These are phyloP conservation scores for Camillea tinctor DNA, from an alignment of 2,329 filamentous ascomycete genomes.

Conservation along the genomic window DNA sequence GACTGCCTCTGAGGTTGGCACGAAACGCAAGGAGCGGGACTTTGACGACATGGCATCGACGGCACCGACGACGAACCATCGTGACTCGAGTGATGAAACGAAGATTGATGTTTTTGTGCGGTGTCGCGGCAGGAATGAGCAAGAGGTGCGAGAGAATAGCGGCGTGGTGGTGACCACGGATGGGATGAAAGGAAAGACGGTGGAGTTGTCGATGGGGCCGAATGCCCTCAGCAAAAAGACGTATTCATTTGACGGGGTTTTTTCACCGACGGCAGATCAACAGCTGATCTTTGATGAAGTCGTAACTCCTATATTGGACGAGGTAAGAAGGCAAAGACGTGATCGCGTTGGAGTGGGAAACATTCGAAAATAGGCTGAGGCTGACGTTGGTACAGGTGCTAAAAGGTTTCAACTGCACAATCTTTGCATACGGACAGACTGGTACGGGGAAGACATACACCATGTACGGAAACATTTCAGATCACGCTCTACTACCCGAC, in stretches of 20 bases:
- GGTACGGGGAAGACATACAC: constrained; percentile 99
- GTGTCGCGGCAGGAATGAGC: constrained; percentile 87
- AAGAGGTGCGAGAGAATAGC: constrained; percentile 92
- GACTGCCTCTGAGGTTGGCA: constrained; percentile 53
- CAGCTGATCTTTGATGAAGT: constrained; percentile 93
- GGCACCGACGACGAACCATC: no score
- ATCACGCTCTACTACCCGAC: constrained; percentile 87
- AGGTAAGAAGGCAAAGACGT: no score
- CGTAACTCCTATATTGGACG: constrained; percentile 85
- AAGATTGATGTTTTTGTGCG: constrained; percentile 98
- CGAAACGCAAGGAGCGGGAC: constrained; percentile 85
- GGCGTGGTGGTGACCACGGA: constrained; percentile 87
- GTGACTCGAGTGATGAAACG: constrained; percentile 85
- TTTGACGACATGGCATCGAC: constrained; percentile 69
- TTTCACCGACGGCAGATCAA: constrained; percentile 92
- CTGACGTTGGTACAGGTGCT: constrained; percentile 89
- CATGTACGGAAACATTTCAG: constrained; percentile 99
- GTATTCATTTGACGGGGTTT: constrained; percentile 96
- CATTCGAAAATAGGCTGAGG: no score
- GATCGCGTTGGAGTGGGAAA: no score
- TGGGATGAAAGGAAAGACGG: constrained; percentile 78
- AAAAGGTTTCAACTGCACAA: constrained; percentile 93
- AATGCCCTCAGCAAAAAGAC: constrained; percentile 93
- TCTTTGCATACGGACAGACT: constrained; percentile 97
- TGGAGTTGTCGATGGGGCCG: constrained; percentile 89